Base-by-base conservation (phyloP, 192 early-diverging fungal species). In the Backusella circina region DNA sequence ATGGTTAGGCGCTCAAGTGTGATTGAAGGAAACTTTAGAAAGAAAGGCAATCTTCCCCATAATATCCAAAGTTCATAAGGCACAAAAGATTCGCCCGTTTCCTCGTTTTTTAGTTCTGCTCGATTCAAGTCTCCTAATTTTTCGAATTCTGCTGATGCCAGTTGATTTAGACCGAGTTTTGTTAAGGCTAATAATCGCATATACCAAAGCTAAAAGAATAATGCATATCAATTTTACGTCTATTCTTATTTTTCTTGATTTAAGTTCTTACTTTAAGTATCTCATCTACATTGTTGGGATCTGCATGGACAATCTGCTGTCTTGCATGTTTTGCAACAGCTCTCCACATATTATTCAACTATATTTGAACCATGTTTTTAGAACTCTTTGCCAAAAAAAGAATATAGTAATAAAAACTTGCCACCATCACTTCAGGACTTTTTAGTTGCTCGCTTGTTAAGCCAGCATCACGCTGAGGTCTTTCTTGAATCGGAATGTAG, bases 71-170 rank as follows among this genome's bases (percentile, higher is more conserved):
- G 21, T 26, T 86, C 87, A 80, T 85, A 88, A 2, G 87, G 87
- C 16, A 88, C 77, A 73, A 87, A 82, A 3, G 75, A 73, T 28
- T 88, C 82, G 57, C 75, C 81, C 15, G 82, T 81, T 18, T 61
- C 51, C 12, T 3, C 23, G 39, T 70, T 39, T 10, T 28, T 39
- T 15, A 81, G 77, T 67, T 86, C 81, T 28, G 81, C 71, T 36
- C 86, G 77, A 28, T 79, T 65, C 69, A 88, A 36, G 35, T 88
- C 82, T 3, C 85, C 84, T 4, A 88, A 44, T 73, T 85, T 84
- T 54, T 86, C 85, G 47, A 88, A 57, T 61, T 88, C 87, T 35
- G 85, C 84, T 30, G 83, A 82, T 5, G 87, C 87, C 68, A 88
- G 79, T 51, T 86, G 84, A 70, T 85, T 84, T 21, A 85, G 75